phyloP scores from a whole-genome alignment of 352 stramenopile species.

The Phytopythium kandeliae region DNA sequence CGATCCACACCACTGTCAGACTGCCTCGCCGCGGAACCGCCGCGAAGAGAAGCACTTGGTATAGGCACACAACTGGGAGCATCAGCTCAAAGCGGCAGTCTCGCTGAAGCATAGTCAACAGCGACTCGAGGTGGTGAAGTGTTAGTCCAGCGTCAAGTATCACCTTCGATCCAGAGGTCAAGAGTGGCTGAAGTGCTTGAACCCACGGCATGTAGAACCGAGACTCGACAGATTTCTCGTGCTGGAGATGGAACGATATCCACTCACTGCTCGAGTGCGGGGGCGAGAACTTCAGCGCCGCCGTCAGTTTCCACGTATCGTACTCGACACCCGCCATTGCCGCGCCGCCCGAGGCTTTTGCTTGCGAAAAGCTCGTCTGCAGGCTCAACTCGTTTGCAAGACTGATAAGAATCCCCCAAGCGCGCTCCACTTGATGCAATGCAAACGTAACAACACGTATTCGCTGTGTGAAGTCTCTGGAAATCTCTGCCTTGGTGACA shows the following conservation, averaged over 20 bases:
- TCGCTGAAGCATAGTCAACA: conserved; percentile 31
- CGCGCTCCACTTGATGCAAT: conserved; percentile 33
- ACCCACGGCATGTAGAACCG: conserved; percentile 55
- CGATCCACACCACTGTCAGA: conserved; percentile 44
- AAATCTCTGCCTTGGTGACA: conserved; percentile 30
- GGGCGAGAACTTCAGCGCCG: conserved; percentile 17
- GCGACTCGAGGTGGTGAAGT: conserved; percentile 32
- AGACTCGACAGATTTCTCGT: conserved; percentile 23
- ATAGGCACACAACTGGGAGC: conserved; percentile 41
- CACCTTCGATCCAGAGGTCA: conserved; percentile 8
- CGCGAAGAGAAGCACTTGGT: conserved; percentile 38
- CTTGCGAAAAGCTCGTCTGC: conserved; percentile 25
- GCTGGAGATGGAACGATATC: conserved; percentile 42
- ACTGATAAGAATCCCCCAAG: conserved; percentile 46
- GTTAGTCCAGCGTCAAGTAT: conserved; percentile 52
- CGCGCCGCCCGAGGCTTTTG: conserved; percentile 6
- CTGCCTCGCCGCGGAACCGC: conserved; percentile 25
- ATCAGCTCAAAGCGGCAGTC: conserved; percentile 25
- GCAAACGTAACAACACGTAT: conserved; percentile 25
- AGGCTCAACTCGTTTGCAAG: conserved; percentile 39
- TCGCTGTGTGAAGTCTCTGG: conserved; percentile 25
- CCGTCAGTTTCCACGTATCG: conserved; percentile 49
- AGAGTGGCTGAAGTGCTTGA: conserved; percentile 17
- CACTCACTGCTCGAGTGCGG: conserved; percentile 27
- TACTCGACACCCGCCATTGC: conserved; percentile 25